Evolutionary conservation across 768 basidiomycete genomes (phyloP), one percentile per base, ranked within the genome.

Genomic region (Phaeotremella skinneri): DNA sequence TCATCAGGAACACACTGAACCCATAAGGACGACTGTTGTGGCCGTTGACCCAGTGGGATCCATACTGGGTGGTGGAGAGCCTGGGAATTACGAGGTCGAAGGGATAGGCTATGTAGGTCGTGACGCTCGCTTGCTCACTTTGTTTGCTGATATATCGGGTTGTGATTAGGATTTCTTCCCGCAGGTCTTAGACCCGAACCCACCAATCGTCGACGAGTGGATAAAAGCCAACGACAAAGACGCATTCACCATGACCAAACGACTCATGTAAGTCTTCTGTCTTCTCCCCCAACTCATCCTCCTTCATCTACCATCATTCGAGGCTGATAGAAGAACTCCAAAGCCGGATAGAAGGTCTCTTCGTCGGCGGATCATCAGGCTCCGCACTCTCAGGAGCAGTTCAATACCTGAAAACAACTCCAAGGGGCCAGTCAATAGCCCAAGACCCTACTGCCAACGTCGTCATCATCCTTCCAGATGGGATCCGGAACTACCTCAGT

Each of bases 21-120:
- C 26, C 20, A 39, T 17, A 32, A 31, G 59, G 39, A 63, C 61
- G 16, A 65, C 62, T 7, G 82, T 96, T 17, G 83, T 99, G n/a
- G 93, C 85, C 4, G 82, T 91, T 39, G 96, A 99, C 79, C 96
- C 96, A 20, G 90, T 92, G 67, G 94, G 94, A 41, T 96, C 92
- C 66, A 83, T 94, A 56, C 85, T 98, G 29, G 91, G 78, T 75
- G 21, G 83, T 79, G 51, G 77, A 75, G 41, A 85, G 83, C 9
- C 70, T 68, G 26, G 77, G 79, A 67, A 65, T 52, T 98, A 97
- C 69, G 74, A 85, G 51, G 85, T 97, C 21, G 96, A 99, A 75
- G 96, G 96, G n/a, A 98, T 97, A 54, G 96, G 96, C 55, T 80
- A 76, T 64, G 68, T 67, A 41, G 49, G 70, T 63, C 16, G 37